phyloP scores from a whole-genome alignment of 2,329 filamentous ascomycete species.

The Sphaerulina vaccinii region DNA sequence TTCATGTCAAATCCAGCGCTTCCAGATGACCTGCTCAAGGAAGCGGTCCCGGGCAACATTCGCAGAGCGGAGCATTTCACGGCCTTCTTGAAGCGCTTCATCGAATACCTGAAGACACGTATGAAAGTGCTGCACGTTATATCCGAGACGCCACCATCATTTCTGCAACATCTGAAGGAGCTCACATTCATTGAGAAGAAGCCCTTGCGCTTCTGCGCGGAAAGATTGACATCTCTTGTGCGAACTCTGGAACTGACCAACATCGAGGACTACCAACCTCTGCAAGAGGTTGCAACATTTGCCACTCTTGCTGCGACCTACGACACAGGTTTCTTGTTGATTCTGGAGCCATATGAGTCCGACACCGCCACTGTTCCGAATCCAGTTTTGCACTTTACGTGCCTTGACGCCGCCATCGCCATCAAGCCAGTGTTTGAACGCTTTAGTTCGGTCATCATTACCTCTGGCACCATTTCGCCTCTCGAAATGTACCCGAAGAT shows the following conservation, averaged over 20 bases:
- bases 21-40: conserved; percentile 89
- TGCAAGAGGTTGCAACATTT: conserved; percentile 97
- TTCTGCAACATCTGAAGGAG: conserved; percentile 87
- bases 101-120: conserved; percentile 90
- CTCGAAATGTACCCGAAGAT: conserved; percentile 99
- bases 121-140: conserved; percentile 99
- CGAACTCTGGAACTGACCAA: conserved; percentile 93
- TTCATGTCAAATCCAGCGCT: conserved; percentile 97
- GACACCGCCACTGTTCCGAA: conserved; percentile 95
- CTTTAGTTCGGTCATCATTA: conserved; percentile 97
- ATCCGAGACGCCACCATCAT: conserved; percentile 92
- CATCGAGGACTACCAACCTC: conserved; percentile 94
- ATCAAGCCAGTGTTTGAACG: conserved; percentile 97
- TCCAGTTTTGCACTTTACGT: conserved; percentile 94
- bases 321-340: conserved; percentile 91
- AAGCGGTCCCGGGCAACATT: conserved; percentile 96
- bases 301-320: conserved; percentile 95
- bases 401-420: conserved; percentile 93
- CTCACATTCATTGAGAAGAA: conserved; percentile 98
- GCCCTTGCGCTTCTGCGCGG: conserved; percentile 88
- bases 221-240: conserved; percentile 89
- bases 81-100: conserved; percentile 90
- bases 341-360: conserved; percentile 95
- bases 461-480: conserved; percentile 93
- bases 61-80: conserved; percentile 94